A percentile compares a stretch with the other conserved stretches of the same genome.
phyloP scores from a whole-genome alignment of 225 moss, liverwort and hornwort species.

The Physcomitrium patens region DNA sequence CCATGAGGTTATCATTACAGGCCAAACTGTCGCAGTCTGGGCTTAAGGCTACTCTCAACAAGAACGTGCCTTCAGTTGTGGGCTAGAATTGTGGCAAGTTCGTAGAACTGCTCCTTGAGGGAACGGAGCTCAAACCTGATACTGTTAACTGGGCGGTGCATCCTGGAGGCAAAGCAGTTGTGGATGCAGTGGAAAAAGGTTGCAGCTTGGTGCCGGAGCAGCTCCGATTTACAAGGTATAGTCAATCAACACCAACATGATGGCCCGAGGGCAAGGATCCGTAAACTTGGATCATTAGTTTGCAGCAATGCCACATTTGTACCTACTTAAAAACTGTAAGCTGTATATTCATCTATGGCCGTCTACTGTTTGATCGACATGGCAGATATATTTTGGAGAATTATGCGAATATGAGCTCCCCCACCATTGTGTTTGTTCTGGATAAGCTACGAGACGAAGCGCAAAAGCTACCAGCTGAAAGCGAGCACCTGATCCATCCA shows the following conservation, averaged over 20 bases:
- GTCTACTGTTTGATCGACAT: too few relatives aligned
- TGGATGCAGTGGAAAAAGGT: slow-evolving; percentile 54
- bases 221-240: slow-evolving; percentile 44
- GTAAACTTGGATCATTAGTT: too few relatives aligned
- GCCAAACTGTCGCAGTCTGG: slow-evolving; percentile 50
- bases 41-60: slow-evolving; percentile 46
- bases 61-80: slow-evolving; percentile 43
- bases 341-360: background rate
- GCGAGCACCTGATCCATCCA: slow-evolving; percentile 18
- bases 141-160: slow-evolving; percentile 57
- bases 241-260: background rate
- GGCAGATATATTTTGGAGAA: slow-evolving; percentile 56
- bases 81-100: slow-evolving; percentile 40
- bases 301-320: background rate
- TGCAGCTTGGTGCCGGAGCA: slow-evolving; percentile 47
- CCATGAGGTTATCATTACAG: slow-evolving; percentile 12
- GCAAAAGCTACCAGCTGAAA: background rate
- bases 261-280: too few relatives aligned
- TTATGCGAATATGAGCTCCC: slow-evolving; percentile 60
- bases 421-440: slow-evolving; percentile 58
- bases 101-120: slow-evolving; percentile 40
- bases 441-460: slow-evolving; percentile 39
- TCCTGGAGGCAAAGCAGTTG: slow-evolving; percentile 61
- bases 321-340: background rate
- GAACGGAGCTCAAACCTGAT: slow-evolving; percentile 31